Base-by-base conservation (phyloP, 2,329 filamentous ascomycete genomes). In the Curvularia sp. region DNA sequence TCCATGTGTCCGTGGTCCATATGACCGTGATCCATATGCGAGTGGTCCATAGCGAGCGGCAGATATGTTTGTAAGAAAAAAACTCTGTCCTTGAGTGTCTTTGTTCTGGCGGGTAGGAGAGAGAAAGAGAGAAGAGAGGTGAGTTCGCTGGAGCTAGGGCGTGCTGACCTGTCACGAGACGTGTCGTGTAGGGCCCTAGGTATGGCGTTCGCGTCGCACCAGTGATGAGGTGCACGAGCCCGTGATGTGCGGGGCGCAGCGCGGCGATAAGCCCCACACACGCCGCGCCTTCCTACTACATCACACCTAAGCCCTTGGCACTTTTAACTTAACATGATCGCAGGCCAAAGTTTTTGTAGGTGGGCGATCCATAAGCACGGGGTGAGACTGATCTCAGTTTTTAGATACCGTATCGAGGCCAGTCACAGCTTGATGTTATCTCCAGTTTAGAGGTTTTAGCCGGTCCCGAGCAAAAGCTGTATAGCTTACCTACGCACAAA, bases 1-100 rank as follows among this genome's bases (percentile, higher is more conserved):
- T 83, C 86, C 82, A 84, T 85, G 62, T 79, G 72, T 41, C 83
- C 83, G 70, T 89, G 86, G 62, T 83, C 86, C 82, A 84, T 85
- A 62, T 79, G 72, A 35, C 70, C 63, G 62, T 75, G 74, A 50
- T 75, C 74, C 75, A 77, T 85, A 61, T 80, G 72, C 43, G 71
- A 65, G 61, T 75, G 73, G 49, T 74, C 73, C 75, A 77, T 78
- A 26, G 66, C 66, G 13, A 4, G 46, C 20, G 20, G 20, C 8
- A 26, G 10, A 38, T 18, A 22, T 26, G 18, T 31, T 7, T 9
- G 28, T 31, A 31, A 9, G 1, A 5, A 18, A 33, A 47, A 31
- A 5, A 3, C 5, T 6, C 8, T 31, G 7, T 8, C 8, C 10
- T 18, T 31, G 30, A 31, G 10, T 15, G 18, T 18, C 18, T 15